These are phyloP conservation scores for Caryopteris hybrid DNA, from an alignment of 305 asterid species.

Conservation along the genomic window DNA sequence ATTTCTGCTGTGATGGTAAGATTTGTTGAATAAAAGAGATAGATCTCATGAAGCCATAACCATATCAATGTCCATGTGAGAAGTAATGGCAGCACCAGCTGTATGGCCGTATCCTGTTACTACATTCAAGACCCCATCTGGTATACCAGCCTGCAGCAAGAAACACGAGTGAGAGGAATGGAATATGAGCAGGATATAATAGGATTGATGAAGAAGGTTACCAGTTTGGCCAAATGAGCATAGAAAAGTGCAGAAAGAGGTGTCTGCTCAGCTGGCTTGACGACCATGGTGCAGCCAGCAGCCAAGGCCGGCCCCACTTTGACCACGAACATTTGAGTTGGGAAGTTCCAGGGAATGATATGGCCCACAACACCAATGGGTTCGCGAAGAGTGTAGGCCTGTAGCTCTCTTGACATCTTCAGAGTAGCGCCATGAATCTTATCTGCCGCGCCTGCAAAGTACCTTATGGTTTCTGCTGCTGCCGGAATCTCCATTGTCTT, in stretches of 20 bases:
- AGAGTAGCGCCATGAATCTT: conserved; percentile 74
- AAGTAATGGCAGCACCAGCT: conserved; percentile 61
- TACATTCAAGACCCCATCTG: conserved; percentile 66
- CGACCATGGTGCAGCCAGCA: too few species aligned
- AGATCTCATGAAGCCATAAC: too few species aligned
- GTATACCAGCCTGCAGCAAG: conserved; percentile 73
- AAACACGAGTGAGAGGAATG: too few species aligned
- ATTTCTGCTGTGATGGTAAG: too few species aligned
- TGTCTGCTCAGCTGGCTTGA: too few species aligned
- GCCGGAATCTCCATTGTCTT: conserved; percentile 47
- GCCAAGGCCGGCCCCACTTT: conserved; percentile 60
- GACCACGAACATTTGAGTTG: conserved; percentile 36
- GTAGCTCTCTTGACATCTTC: conserved; percentile 54
- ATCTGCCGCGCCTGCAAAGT: conserved; percentile 69
- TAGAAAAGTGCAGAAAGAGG: too few species aligned
- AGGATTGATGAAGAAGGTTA: too few species aligned
- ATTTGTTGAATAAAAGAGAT: too few species aligned
- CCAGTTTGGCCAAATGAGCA: conserved; percentile 56
- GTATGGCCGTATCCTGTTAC: conserved; percentile 58
- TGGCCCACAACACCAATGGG: conserved; percentile 78
- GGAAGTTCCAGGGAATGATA: conserved; percentile 70
- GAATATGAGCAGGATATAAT: too few species aligned
- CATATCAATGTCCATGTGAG: conserved; percentile 74
- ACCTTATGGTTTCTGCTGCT: conserved; percentile 47
- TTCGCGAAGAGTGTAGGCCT: conserved; percentile 55